These are phyloP conservation scores for Coemansia sp. DNA, from an alignment of 192 early-diverging fungal species.

Conservation along the genomic window DNA sequence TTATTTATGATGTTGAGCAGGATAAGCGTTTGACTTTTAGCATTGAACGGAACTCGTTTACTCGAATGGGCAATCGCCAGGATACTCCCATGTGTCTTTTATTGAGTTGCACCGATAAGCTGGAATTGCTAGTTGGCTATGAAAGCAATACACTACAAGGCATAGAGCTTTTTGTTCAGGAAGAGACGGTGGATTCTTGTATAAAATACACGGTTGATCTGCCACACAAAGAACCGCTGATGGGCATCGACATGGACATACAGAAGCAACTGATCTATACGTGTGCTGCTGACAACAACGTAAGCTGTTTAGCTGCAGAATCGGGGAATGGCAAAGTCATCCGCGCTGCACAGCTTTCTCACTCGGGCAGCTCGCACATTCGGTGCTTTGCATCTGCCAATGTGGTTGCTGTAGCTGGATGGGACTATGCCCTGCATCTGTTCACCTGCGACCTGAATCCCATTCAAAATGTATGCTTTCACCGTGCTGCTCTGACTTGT, in stretches of 20 bases:
- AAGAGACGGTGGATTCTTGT: neutral
- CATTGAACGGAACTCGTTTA: slow-evolving; percentile 23
- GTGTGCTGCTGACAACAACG: slow-evolving; percentile 40
- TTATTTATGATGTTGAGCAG: slow-evolving; percentile 15
- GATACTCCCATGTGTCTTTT: slow-evolving; percentile 44
- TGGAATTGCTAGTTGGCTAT: slow-evolving; percentile 24
- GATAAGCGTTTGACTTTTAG: slow-evolving; percentile 7
- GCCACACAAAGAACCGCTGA: slow-evolving; percentile 41
- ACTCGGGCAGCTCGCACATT: slow-evolving; percentile 31
- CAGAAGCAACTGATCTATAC: slow-evolving; percentile 21
- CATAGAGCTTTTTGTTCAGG: slow-evolving; percentile 14
- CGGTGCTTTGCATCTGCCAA: slow-evolving; percentile 16
- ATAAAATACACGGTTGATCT: slow-evolving; percentile 1
- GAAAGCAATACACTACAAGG: slow-evolving; percentile 35
- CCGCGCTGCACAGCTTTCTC: slow-evolving; percentile 1
- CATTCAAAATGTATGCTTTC: slow-evolving; percentile 15
- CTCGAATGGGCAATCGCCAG: slow-evolving; percentile 21
- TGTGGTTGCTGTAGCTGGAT: slow-evolving; percentile 34
- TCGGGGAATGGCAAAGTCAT: neutral
- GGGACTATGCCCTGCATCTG: slow-evolving; percentile 43
- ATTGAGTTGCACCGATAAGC: neutral
- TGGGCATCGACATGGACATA: slow-evolving; percentile 29
- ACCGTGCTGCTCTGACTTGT: slow-evolving; percentile 40
- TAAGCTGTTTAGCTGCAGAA: slow-evolving; percentile 22
- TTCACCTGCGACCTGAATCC: slow-evolving; percentile 12